These are phyloP conservation scores for Sporothrix brasiliensis DNA, from an alignment of 2,329 filamentous ascomycete species.

Conservation along the genomic window DNA sequence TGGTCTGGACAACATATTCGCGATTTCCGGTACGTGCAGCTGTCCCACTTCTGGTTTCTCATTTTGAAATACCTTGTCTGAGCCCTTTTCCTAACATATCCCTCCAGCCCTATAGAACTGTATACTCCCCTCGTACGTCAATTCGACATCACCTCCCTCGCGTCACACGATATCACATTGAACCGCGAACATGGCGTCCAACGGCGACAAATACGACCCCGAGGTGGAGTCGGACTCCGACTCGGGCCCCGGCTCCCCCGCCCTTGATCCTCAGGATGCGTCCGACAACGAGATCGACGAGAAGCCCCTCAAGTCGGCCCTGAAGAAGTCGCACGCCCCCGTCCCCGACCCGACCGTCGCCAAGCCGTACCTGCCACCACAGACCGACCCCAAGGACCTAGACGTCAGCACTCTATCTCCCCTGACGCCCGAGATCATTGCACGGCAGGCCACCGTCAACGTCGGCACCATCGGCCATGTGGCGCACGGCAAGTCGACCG, in stretches of 20 bases:
- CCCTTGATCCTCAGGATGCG: constrained; percentile 59
- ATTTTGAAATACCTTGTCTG: background rate
- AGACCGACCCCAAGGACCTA: constrained; percentile 89
- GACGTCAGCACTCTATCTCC: constrained; percentile 80
- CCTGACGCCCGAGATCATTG: constrained; percentile 94
- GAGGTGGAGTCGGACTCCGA: constrained; percentile 65
- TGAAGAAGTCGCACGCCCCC: constrained; percentile 70
- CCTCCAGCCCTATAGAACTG: background rate
- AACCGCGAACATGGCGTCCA: constrained; percentile 53
- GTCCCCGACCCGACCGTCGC: constrained; percentile 58
- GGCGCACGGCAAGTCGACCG: constrained; percentile 97
- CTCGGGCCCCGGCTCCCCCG: constrained; percentile 64
- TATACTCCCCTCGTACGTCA: background rate
- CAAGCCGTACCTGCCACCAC: constrained; percentile 68
- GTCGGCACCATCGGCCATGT: constrained; percentile 98
- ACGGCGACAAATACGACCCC: constrained; percentile 64
- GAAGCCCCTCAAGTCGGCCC: constrained; percentile 76
- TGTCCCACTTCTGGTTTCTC: background rate
- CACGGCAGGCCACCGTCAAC: constrained; percentile 97
- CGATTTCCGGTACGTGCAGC: constrained; percentile 22
- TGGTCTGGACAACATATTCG: constrained; percentile 9
- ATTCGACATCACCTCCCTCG: constrained; percentile 9
- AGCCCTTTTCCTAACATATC: background rate
- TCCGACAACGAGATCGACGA: constrained; percentile 61
- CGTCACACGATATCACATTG: constrained; percentile 37